Base-by-base conservation (phyloP, 345 rosid species). In the Citrus medica region DNA sequence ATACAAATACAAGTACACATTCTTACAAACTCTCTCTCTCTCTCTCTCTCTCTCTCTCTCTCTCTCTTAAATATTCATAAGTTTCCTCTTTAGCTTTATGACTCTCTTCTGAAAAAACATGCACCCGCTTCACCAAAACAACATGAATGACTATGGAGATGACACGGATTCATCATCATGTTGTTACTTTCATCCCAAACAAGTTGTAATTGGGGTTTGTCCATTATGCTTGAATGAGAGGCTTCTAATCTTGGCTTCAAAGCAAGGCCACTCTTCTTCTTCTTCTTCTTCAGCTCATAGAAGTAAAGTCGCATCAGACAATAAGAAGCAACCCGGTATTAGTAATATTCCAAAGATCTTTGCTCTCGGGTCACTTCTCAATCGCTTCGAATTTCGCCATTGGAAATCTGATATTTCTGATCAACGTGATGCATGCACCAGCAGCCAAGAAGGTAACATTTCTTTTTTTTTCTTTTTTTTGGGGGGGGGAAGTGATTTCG, bases 111-210 rank as follows among this genome's bases (percentile, higher is more conserved):
- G 4, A 28, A 51, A 21, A 71, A 32, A 17, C 9, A 24, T 38
- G 24, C 72, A 30, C 46, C 56, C 58, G 4, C 38, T 17, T 17
- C 62, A 38, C 21, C 22, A 42, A 7, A 3, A n/a, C 8, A 80
- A 70, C 78, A 92, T 88, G 96, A 76, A 87, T 82, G 89, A 82
- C 61, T 84, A 84, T 71, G 87, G 84, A 82, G 93, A 87, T 79
- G 88, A 89, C 82, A 82, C 84, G 83, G 80, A 83, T 73, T 80
- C 89, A 37, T 80, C 89, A 32, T 81, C 89, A 27, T 82, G 71
- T 62, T 96, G 99, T 81, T 92, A 85, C 81, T 92, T 91, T 86
- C 99, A 96, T 81, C 97, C 97, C 38, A 88, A 84, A 66, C 89
- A 87, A 79, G 82, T 73, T 10, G 61, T 85, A 32, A 80, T 92